Conservation (phyloP, 2,329 filamentous ascomycete species). For the Aspergillus spinulosporus region DNA sequence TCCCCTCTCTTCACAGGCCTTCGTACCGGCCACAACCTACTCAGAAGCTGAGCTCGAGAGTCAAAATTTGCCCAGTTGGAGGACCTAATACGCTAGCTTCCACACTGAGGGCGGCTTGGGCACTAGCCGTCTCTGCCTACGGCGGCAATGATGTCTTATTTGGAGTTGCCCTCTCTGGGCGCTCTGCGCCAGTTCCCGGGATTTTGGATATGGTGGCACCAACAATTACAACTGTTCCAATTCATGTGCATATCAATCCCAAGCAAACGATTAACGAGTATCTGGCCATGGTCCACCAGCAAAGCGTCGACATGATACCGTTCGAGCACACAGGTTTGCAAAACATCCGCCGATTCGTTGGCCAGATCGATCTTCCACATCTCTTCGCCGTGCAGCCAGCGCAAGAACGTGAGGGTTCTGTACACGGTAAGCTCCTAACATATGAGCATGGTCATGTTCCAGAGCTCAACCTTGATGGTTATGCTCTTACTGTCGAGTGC, state of each 20-base stretch:
- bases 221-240: background rate
- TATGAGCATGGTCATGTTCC: background rate
- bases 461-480: background rate
- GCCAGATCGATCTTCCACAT: background rate
- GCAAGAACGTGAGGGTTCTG: background rate
- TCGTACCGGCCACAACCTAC: background rate
- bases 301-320: background rate
- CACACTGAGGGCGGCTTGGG: background rate
- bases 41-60: background rate
- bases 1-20: background rate
- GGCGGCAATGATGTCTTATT: background rate
- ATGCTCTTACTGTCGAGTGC: background rate
- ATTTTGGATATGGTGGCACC: background rate
- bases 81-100: background rate
- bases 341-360: background rate
- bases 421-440: background rate
- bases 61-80: background rate
- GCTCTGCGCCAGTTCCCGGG: background rate
- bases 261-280: background rate
- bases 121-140: background rate
- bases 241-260: background rate
- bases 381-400: background rate
- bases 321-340: background rate
- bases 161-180: background rate
- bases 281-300: background rate